Percentiles rank a stretch among this genome's conserved stretches.
phyloP scores from a whole-genome alignment of 177 flowering plant species.

The Vitis hybrid region DNA sequence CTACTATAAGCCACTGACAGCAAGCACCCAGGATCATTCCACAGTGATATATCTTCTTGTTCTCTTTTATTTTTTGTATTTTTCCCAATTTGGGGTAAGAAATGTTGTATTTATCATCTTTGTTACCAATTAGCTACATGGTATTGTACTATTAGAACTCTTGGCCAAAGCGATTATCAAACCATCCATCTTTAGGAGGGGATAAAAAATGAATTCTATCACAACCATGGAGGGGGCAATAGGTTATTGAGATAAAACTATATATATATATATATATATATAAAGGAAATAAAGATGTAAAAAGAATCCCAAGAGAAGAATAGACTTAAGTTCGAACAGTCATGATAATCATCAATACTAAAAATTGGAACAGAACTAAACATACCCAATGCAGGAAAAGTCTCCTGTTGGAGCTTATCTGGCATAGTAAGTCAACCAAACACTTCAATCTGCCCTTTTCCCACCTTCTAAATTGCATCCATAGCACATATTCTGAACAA shows the following conservation, averaged over 20 bases:
- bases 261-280: background rate
- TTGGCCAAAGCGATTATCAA: background rate
- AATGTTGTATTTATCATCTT: constrained; percentile 8
- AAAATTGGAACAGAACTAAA: too few species aligned
- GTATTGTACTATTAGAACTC: background rate
- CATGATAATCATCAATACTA: too few species aligned
- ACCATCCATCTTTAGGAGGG: background rate
- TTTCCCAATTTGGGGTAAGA: background rate
- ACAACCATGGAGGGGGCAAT: background rate
- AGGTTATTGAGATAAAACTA: background rate
- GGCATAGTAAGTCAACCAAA: too few species aligned
- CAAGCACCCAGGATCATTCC: background rate
- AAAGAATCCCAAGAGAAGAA: too few species aligned
- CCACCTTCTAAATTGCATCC: too few species aligned
- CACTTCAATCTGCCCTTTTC: too few species aligned
- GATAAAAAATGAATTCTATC: background rate
- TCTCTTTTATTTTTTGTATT: background rate
- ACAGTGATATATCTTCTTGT: background rate
- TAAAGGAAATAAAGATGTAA: background rate
- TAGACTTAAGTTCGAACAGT: too few species aligned
- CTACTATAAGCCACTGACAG: background rate
- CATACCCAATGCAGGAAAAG: too few species aligned
- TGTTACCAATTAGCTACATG: constrained; percentile 2
- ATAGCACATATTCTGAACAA: too few species aligned
- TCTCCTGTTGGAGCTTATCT: too few species aligned